A percentile compares a stretch with the other conserved stretches of the same genome.
phyloP scores from a whole-genome alignment of 192 early-diverging fungal species.

The Endogone sp. region DNA sequence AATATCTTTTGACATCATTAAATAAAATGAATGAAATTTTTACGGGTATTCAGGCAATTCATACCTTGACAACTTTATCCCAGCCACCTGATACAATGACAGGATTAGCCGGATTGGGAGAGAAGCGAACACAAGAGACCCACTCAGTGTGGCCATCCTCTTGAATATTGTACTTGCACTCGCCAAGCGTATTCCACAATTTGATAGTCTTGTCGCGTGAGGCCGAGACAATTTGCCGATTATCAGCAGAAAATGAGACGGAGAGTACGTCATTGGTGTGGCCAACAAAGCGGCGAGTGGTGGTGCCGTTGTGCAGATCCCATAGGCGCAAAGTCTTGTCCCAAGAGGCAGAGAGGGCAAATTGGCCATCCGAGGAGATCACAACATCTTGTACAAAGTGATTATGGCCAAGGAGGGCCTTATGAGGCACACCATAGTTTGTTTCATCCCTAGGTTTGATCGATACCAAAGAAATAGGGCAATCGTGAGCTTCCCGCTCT shows the following conservation, averaged over 20 bases:
- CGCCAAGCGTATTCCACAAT: constrained; percentile 99
- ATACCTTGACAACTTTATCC: constrained; percentile 99
- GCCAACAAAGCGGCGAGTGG: constrained; percentile 95
- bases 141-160: constrained; percentile 98
- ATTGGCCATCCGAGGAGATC: constrained; percentile 98
- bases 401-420: constrained; percentile 96
- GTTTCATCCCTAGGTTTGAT: constrained; percentile 63
- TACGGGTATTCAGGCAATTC: constrained; percentile 10
- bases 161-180: constrained; percentile 99
- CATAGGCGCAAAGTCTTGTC: constrained; percentile 99
- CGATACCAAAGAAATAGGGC: constrained; percentile 17
- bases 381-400: constrained; percentile 99
- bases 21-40: not conserved
- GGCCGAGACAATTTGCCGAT: constrained; percentile 98
- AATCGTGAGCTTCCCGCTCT: constrained; percentile 13
- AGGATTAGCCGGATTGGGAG: constrained; percentile 97
- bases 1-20: constrained; percentile 54
- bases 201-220: constrained; percentile 99
- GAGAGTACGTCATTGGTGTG: constrained; percentile 98
- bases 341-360: constrained; percentile 98
- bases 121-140: constrained; percentile 99
- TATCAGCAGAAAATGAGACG: constrained; percentile 99
- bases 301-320: constrained; percentile 94
- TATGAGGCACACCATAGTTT: constrained; percentile 88
- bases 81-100: constrained; percentile 97